Percentiles rank a stretch among this genome's conserved stretches.
Evolutionary conservation across 768 basidiomycete genomes (phyloP).

Genomic region (Boletus tylopilopsis): DNA sequence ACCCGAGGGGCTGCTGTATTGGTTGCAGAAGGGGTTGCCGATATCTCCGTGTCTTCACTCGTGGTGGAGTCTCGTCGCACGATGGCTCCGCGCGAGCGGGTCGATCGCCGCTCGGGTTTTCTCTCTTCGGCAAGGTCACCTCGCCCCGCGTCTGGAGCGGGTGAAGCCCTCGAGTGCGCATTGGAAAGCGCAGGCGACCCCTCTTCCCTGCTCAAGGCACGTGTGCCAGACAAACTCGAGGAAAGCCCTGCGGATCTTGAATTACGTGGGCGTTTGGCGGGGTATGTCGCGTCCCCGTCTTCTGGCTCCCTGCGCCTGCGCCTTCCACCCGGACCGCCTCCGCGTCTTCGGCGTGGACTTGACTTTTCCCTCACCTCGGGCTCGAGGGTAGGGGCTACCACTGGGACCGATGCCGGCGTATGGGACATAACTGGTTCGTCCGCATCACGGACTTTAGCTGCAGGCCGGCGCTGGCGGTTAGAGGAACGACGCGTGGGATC

Average conservation of each 20-base stretch:
- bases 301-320: constrained; percentile 58
- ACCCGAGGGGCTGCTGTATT: constrained; percentile 7
- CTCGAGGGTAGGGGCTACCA: constrained; percentile 10
- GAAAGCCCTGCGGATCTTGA: constrained; percentile 38
- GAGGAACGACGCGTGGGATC: constrained; percentile 43
- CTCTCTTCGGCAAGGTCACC: constrained; percentile 17
- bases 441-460: constrained; percentile 47
- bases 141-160: constrained; percentile 15
- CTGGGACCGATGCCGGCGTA: constrained; percentile 8
- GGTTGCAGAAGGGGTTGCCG: constrained; percentile 31
- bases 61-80: constrained; percentile 49
- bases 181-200: constrained; percentile 39
- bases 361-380: constrained; percentile 39
- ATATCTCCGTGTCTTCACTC: constrained; percentile 44
- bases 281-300: constrained; percentile 64
- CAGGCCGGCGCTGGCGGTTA: constrained; percentile 44
- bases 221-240: constrained; percentile 12
- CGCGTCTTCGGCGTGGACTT: constrained; percentile 49
- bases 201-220: constrained; percentile 34
- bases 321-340: constrained; percentile 40
- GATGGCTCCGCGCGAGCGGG: constrained; percentile 40
- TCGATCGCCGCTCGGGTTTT: constrained; percentile 42
- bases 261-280: constrained; percentile 61
- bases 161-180: constrained; percentile 22
- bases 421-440: constrained; percentile 30